Base-by-base conservation (phyloP, 768 basidiomycete species). In the Boletellus emodensis region DNA sequence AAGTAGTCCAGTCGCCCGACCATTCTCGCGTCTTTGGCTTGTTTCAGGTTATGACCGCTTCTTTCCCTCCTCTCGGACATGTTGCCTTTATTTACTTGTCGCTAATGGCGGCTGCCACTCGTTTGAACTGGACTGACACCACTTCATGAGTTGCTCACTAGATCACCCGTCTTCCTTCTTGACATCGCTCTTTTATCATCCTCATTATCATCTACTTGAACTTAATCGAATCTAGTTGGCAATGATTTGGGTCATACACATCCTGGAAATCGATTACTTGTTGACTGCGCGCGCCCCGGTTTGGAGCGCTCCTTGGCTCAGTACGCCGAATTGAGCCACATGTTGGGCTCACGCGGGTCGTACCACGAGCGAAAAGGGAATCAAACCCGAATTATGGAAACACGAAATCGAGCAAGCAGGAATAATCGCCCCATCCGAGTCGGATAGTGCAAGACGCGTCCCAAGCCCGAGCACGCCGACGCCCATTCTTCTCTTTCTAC, bases 161-260 rank as follows among this genome's bases (percentile, higher is more conserved):
- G 54, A 56, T 48, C 40, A 13, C 37, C 38, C 14, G 24, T 32
- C 11, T 49, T 32, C 42, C 28, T 22, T n/a, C 34, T 44, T 9
- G 49, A 40, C 20, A 33, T 40, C 61, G 32, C 44, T 65, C 63
- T 18, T 49, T 63, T 53, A 10, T 11, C 33, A 13, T 42, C 43
- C 26, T 49, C 41, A 42, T 66, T 63, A 64, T 55, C 15, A 57
- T 61, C 53, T 61, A 26, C 24, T 55, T 56, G 6, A 26, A 26
- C 24, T 54, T 66, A 61, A 66, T 64, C 10, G 28, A 33, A 63
- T 59, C 61, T 66, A 59, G 61, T 44, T 52, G 55, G 56, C 54
- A 52, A 26, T 53, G 58, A 53, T 58, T 44, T 52, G 50, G 46
- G 47, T 47, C 53, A 40, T 49, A 48, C 14, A 46, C 46, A 32